Evolutionary conservation across 2,329 filamentous ascomycete genomes (phyloP), one percentile per base, ranked within the genome.

Genomic region (Aspergillus sp.): DNA sequence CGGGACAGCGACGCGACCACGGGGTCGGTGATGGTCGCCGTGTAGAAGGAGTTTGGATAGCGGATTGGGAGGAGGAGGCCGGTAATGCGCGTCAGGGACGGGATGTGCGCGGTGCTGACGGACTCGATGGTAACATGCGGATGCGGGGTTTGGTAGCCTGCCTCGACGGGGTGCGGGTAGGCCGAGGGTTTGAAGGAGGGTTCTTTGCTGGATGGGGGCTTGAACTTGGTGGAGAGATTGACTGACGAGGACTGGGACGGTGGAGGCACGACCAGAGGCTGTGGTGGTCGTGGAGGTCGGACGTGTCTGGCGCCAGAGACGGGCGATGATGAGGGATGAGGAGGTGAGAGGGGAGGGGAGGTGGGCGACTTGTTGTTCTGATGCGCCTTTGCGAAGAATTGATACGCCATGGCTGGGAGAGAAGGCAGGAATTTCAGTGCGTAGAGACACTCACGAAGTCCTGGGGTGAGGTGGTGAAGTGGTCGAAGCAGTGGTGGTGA

Each of bases 41-140:
- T 78, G 72, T 83, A 87, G 74, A 86, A 86, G 16, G 74, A 76
- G 44, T 79, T 76, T 3, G 81, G 78, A 62, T 87, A 87, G 49
- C 80, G 76, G 51, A 86, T 81, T 6, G 83, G 84, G 1, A 87
- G 74, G 2, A 84, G 76, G 4, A 84, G 70, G 49, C 76, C 73
- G 47, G 80, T 84, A 26, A 86, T 78, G 16, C 79, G 79, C 60
- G 79, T 80, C 64, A 85, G 76, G 7, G 78, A 76, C 17, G 78
- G 75, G 35, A 86, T 73, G 61, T 83, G 78, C 20, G 74, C 73
- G 33, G 75, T 73, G n/a, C 74, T 77, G 47, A 84, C 73, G 3
- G 77, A 70, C 3, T 78, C 73, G 44, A 86, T 69, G 20, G 78
- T 74, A 54, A 84, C 76, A 57, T 82, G 79, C 9, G 77, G 70